Evolutionary conservation across 495 filamentous ascomycete species (phyloP).

Genomic region (Astrothelium subdiscretum): DNA sequence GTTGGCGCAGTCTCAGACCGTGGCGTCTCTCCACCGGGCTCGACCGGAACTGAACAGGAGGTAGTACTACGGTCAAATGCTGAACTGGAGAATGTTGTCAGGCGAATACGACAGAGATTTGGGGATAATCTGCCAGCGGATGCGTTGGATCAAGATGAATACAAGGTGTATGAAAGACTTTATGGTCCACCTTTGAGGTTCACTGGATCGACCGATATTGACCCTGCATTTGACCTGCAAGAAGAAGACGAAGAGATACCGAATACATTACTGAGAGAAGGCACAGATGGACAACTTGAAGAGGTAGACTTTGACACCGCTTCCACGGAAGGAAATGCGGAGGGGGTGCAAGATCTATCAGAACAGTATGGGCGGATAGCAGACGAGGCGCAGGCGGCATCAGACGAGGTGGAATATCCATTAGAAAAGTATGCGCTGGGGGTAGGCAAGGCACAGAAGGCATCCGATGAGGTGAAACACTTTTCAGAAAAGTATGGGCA

Average conservation of each 20-base stretch:
- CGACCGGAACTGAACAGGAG: background rate
- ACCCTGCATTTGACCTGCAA: conserved; percentile 27
- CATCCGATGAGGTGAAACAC: too few species aligned
- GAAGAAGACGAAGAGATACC: conserved; percentile 28
- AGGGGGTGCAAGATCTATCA: conserved; percentile 4
- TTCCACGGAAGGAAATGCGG: conserved; percentile 11
- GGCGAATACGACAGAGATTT: conserved; percentile 57
- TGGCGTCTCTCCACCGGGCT: background rate
- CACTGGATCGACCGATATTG: conserved; percentile 45
- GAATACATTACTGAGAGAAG: conserved; percentile 39
- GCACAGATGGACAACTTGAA: conserved; percentile 29
- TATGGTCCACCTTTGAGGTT: conserved; percentile 59
- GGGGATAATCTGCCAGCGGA: conserved; percentile 68
- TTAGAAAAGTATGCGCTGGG: too few species aligned
- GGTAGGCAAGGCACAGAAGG: too few species aligned
- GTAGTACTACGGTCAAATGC: background rate
- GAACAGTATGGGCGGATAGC: conserved; percentile 29
- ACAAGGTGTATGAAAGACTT: conserved; percentile 62
- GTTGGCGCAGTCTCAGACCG: background rate
- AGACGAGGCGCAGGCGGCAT: conserved; percentile 19
- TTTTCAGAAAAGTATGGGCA: too few species aligned
- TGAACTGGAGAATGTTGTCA: conserved; percentile 37
- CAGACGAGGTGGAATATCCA: conserved; percentile 28
- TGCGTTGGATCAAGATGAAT: conserved; percentile 57
- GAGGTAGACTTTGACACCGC: conserved; percentile 21